Percentiles rank a stretch among this genome's conserved stretches.
Evolutionary conservation across 2,329 filamentous ascomycete genomes (phyloP).

Genomic region (Trichoderma simmonsii): DNA sequence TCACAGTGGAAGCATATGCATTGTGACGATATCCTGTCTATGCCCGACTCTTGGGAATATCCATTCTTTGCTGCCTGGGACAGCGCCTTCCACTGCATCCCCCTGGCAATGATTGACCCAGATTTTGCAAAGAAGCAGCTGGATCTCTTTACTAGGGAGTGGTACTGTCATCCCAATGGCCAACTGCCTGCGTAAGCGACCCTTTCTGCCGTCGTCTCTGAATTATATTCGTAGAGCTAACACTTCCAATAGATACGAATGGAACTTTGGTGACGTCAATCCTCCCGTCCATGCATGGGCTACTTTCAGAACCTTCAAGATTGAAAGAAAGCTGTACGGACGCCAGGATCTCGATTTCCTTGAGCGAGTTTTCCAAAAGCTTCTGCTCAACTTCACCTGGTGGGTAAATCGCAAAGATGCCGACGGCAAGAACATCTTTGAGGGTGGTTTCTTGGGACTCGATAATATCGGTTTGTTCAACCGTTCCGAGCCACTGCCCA

Average conservation of each 20-base stretch:
- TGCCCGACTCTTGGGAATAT: slow-evolving; percentile 99
- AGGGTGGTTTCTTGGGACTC: slow-evolving; percentile 89
- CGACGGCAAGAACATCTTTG: slow-evolving; percentile 95
- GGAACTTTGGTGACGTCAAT: slow-evolving; percentile 98
- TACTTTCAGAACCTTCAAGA: slow-evolving; percentile 94
- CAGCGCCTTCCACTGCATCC: slow-evolving; percentile 94
- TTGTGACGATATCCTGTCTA: slow-evolving; percentile 90
- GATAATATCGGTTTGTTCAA: slow-evolving; percentile 99
- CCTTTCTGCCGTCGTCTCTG: not conserved
- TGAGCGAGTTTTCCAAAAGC: slow-evolving; percentile 93
- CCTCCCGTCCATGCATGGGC: slow-evolving; percentile 96
- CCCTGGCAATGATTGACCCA: slow-evolving; percentile 93
- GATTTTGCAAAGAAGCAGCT: slow-evolving; percentile 98
- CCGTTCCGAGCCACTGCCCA: slow-evolving; percentile 89
- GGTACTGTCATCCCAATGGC: slow-evolving; percentile 98
- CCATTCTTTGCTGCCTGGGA: slow-evolving; percentile 98
- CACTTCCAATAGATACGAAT: slow-evolving; percentile 63
- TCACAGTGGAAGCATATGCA: slow-evolving; percentile 91
- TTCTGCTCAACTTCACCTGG: slow-evolving; percentile 97
- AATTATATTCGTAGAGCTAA: slow-evolving; percentile 18
- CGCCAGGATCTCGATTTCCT: slow-evolving; percentile 93
- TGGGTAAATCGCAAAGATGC: slow-evolving; percentile 97
- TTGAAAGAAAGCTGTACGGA: slow-evolving; percentile 95
- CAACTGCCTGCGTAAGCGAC: slow-evolving; percentile 75
- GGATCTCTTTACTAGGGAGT: slow-evolving; percentile 91